Evolutionary conservation across 257 asterid species (phyloP).

Genomic region (Fraxinus americana): DNA sequence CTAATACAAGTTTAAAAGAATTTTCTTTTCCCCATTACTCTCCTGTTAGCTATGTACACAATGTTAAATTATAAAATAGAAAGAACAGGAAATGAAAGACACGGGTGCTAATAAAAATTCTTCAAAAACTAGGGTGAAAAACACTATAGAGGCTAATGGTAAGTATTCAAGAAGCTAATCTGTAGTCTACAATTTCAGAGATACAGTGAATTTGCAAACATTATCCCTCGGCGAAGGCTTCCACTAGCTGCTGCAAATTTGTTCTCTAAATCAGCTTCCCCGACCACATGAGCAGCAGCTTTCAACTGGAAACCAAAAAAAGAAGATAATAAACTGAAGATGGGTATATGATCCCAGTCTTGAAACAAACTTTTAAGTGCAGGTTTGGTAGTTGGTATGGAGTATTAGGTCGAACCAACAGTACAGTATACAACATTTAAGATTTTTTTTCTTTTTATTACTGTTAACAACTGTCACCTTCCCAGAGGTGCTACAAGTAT

Average conservation of each 20-base stretch:
- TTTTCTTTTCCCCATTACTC: too few relatives aligned
- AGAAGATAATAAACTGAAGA: background rate
- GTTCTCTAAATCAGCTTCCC: conserved; percentile 77
- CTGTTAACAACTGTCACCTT: too few relatives aligned
- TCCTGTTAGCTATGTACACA: background rate
- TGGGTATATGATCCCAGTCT: background rate
- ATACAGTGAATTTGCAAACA: conserved; percentile 94
- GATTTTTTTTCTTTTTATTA: too few relatives aligned
- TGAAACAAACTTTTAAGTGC: too few relatives aligned
- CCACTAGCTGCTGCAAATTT: conserved; percentile 83
- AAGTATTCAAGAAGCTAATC: background rate
- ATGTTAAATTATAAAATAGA: background rate
- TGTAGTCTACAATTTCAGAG: conserved; percentile 45
- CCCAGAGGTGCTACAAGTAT: background rate
- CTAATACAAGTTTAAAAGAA: too few relatives aligned
- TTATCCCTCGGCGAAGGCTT: conserved; percentile 93
- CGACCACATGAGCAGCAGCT: conserved; percentile 94
- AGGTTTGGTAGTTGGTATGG: too few relatives aligned
- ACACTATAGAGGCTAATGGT: background rate
- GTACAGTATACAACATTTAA: too few relatives aligned
- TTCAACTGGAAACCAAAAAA: conserved; percentile 53
- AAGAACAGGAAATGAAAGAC: background rate
- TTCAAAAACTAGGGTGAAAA: background rate
- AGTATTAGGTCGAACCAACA: too few relatives aligned
- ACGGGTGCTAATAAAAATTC: background rate